phyloP scores from a whole-genome alignment of 805 yeast genomes.

The Kluyveromyces starmeri region DNA sequence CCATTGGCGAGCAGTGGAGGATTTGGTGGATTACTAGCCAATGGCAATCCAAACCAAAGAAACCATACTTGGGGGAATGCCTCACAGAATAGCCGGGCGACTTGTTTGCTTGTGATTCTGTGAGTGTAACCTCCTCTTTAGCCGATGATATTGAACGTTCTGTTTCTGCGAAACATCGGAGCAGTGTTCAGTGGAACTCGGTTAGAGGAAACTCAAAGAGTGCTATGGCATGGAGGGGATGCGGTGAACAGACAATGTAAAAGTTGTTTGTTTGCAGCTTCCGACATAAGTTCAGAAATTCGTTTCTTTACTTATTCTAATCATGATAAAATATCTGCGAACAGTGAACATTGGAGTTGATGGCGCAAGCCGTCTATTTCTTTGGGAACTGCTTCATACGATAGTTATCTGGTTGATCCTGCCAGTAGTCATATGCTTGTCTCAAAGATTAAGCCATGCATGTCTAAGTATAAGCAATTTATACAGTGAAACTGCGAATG shows the following conservation, averaged over 20 bases:
- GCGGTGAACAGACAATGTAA: conserved; percentile 12
- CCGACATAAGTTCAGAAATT: not conserved
- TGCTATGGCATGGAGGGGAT: conserved; percentile 21
- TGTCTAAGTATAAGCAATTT: conserved; percentile 41
- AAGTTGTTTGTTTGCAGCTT: conserved; percentile 8
- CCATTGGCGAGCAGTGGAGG: conserved; percentile 29
- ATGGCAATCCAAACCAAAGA: conserved; percentile 23
- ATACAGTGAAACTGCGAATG: conserved; percentile 43
- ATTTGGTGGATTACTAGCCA: conserved; percentile 29
- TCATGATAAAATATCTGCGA: not conserved
- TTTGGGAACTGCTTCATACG: conserved; percentile 9
- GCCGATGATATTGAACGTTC: conserved; percentile 22
- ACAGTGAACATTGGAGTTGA: not conserved
- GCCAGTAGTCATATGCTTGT: conserved; percentile 46
- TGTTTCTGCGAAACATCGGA: conserved; percentile 19
- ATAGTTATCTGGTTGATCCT: conserved; percentile 41
- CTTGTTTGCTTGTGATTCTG: conserved; percentile 16
- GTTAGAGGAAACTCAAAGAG: conserved; percentile 26
- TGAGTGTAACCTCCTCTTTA: conserved; percentile 28
- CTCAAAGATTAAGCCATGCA: conserved; percentile 43
- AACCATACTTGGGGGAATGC: conserved; percentile 24
- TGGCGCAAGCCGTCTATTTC: not conserved
- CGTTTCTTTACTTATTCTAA: not conserved
- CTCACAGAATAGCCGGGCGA: conserved; percentile 19
- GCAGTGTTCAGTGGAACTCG: conserved; percentile 24